Evolutionary conservation across 768 basidiomycete genomes (phyloP).

Genomic region (Xerocomellus chrysenteron): DNA sequence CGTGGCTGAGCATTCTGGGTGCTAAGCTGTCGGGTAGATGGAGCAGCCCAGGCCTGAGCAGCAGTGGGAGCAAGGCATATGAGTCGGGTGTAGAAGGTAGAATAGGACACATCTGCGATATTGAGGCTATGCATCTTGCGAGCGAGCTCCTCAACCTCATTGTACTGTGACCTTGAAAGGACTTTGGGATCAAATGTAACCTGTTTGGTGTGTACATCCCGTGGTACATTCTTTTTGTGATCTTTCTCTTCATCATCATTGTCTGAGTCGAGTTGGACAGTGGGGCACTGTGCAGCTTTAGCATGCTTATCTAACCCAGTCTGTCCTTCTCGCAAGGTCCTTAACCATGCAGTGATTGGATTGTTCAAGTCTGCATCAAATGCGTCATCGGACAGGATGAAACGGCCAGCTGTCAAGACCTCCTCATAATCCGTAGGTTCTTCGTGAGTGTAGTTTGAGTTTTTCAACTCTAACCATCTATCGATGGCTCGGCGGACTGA

Average conservation of each 20-base stretch:
- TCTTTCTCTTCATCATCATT: neutral
- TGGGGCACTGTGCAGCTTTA: too few species aligned
- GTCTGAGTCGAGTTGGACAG: neutral
- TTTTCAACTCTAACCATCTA: neutral
- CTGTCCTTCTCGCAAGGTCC: neutral
- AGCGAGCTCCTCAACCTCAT: neutral
- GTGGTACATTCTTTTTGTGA: neutral
- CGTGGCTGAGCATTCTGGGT: too few species aligned
- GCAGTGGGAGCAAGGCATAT: neutral
- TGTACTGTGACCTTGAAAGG: neutral
- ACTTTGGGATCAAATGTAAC: neutral
- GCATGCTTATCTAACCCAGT: too few species aligned
- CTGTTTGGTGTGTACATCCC: neutral
- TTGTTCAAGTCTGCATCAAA: neutral
- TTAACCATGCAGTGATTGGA: neutral
- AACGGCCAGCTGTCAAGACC: neutral
- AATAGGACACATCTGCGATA: neutral
- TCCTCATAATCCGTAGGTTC: neutral
- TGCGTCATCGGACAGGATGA: neutral
- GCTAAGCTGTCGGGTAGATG: neutral
- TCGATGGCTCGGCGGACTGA: neutral
- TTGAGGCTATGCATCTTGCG: neutral
- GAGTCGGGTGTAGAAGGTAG: neutral
- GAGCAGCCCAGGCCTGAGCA: neutral
- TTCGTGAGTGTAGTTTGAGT: neutral